A percentile compares a stretch with the other conserved stretches of the same genome.
Evolutionary conservation across 192 early-diverging fungal species (phyloP).

Genomic region (Entrophospora sp.): DNA sequence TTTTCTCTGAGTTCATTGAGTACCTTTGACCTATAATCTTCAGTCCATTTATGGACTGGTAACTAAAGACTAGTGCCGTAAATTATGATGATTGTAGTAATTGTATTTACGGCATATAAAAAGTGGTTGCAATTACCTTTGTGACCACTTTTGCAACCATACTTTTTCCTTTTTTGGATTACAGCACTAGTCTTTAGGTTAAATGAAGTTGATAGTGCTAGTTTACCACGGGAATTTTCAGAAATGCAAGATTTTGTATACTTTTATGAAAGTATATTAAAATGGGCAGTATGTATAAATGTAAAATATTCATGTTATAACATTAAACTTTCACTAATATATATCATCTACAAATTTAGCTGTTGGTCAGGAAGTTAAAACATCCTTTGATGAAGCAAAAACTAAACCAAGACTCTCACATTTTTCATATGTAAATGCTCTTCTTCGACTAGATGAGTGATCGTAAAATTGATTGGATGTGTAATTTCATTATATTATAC

Average conservation of each 20-base stretch:
- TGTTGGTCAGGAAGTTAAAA: constrained; percentile 17
- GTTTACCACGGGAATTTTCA: constrained; percentile 17
- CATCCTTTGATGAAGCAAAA: constrained; percentile 19
- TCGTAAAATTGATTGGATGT: too few relatives aligned
- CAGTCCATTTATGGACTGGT: too few relatives aligned
- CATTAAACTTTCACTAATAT: constrained; percentile 19
- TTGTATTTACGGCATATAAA: too few relatives aligned
- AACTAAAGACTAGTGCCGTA: too few relatives aligned
- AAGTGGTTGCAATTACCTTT: too few relatives aligned
- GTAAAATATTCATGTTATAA: constrained; percentile 4
- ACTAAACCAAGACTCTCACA: constrained; percentile 1
- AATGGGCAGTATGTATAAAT: constrained; percentile 19
- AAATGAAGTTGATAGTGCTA: constrained; percentile 16
- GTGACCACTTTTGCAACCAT: too few relatives aligned
- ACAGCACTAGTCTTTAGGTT: too few relatives aligned
- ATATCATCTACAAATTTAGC: constrained; percentile 9
- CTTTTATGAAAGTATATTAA: constrained; percentile 19
- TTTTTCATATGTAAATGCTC: background rate
- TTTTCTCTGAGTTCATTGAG: too few relatives aligned
- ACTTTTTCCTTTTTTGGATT: too few relatives aligned
- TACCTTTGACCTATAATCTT: too few relatives aligned
- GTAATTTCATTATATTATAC: too few relatives aligned
- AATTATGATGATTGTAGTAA: too few relatives aligned
- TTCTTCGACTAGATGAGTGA: background rate
- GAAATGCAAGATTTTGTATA: constrained; percentile 13